Percentiles rank a stretch among this genome's conserved stretches.
phyloP scores from a whole-genome alignment of 2,329 filamentous ascomycete species.

The Arthroderma sp. region DNA sequence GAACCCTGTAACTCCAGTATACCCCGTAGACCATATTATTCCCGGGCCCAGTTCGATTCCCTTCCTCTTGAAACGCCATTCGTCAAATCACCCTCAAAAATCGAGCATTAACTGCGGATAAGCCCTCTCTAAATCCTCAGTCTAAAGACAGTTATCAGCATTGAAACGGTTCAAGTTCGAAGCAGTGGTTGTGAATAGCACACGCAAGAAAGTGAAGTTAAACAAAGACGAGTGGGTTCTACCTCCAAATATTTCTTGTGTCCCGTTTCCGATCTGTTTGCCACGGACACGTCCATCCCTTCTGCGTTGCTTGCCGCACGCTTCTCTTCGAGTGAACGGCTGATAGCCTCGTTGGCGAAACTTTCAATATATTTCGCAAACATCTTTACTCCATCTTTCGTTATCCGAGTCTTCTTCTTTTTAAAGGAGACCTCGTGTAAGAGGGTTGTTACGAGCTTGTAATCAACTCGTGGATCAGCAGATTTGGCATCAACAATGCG shows the following conservation, averaged over 20 bases:
- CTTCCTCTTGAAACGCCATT: not conserved
- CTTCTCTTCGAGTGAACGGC: slow-evolving; percentile 61
- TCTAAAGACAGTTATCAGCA: slow-evolving; percentile 34
- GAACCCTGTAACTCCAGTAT: too few species aligned
- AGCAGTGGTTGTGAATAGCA: not conserved
- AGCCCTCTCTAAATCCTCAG: slow-evolving; percentile 81
- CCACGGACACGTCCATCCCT: slow-evolving; percentile 11
- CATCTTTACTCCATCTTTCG: slow-evolving; percentile 62
- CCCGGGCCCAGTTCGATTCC: too few species aligned
- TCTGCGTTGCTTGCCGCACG: slow-evolving; percentile 30
- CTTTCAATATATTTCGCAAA: slow-evolving; percentile 80
- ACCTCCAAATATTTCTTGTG: not conserved
- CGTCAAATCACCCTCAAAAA: slow-evolving; percentile 43
- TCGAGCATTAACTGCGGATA: slow-evolving; percentile 77
- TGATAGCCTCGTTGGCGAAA: slow-evolving; percentile 81
- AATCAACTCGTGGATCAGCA: slow-evolving; percentile 44
- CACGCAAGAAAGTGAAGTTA: not conserved
- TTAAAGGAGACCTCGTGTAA: slow-evolving; percentile 72
- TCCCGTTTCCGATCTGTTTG: not conserved
- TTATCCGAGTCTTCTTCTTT: slow-evolving; percentile 58
- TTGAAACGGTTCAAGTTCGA: not conserved
- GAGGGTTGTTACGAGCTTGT: slow-evolving; percentile 61
- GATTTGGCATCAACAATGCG: slow-evolving; percentile 16
- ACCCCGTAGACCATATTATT: too few species aligned
- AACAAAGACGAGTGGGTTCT: not conserved